Evolutionary conservation across 805 yeast species (phyloP).

Genomic region (Teunomyces funiuensis): DNA sequence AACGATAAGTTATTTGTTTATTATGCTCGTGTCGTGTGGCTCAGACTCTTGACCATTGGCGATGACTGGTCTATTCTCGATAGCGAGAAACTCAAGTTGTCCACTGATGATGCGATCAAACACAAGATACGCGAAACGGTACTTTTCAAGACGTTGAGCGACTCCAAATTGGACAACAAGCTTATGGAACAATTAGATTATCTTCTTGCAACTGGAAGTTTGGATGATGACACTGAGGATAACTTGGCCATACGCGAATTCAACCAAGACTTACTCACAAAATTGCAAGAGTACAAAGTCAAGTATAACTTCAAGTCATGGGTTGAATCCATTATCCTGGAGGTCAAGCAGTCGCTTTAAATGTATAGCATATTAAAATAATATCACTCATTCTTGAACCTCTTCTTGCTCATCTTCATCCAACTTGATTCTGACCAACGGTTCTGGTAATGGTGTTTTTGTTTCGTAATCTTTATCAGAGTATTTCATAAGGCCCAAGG

Average conservation of each 20-base stretch:
- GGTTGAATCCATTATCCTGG: constrained; percentile 23
- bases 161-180: constrained; percentile 8
- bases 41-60: constrained; percentile 48
- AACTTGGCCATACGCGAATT: neutral
- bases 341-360: constrained; percentile 11
- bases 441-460: constrained; percentile 58
- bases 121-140: constrained; percentile 40
- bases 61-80: constrained; percentile 53
- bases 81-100: constrained; percentile 27
- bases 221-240: constrained; percentile 9
- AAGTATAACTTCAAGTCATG: constrained; percentile 13
- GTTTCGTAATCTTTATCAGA: constrained; percentile 42
- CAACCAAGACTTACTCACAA: constrained; percentile 4
- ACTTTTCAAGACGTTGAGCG: constrained; percentile 42
- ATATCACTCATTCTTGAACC: neutral
- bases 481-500: constrained; percentile 48
- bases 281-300: constrained; percentile 2
- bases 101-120: constrained; percentile 41
- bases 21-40: constrained; percentile 48
- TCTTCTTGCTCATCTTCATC: constrained; percentile 35
- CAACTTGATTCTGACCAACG: constrained; percentile 58
- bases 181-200: constrained; percentile 14
- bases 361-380: neutral
- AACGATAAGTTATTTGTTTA: constrained; percentile 24
- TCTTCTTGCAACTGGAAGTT: constrained; percentile 9